phyloP scores from a whole-genome alignment of 345 rosid genomes.

The Psidium friedrichsthalianum region DNA sequence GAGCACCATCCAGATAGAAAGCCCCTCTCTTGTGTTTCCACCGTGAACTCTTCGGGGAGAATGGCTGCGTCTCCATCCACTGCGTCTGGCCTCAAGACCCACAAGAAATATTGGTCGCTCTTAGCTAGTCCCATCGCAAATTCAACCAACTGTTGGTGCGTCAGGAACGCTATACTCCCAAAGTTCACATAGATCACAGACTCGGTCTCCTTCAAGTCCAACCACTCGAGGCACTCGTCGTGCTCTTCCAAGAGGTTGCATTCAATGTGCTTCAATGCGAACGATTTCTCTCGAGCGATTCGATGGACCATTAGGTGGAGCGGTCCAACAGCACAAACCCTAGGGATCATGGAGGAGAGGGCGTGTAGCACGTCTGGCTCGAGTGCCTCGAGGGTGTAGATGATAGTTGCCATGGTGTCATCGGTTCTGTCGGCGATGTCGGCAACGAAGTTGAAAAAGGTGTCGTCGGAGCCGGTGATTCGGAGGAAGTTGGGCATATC shows the following conservation, averaged over 20 bases:
- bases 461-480: background rate
- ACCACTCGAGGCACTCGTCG: background rate
- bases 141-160: background rate
- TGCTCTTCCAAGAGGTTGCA: background rate
- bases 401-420: background rate
- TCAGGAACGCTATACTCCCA: background rate
- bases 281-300: background rate
- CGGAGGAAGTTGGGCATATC: background rate
- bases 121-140: slow-evolving; percentile 10
- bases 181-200: background rate
- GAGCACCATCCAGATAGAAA: slow-evolving; percentile 5
- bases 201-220: background rate
- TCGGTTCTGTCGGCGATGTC: background rate
- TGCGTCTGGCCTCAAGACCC: slow-evolving; percentile 9
- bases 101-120: slow-evolving; percentile 4
- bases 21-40: background rate
- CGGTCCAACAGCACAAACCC: background rate
- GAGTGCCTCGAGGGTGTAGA: background rate
- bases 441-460: background rate
- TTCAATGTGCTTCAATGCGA: background rate
- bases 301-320: background rate
- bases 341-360: background rate
- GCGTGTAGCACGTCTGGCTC: background rate
- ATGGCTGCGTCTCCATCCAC: background rate
- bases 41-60: background rate